Percentiles rank a stretch among this genome's conserved stretches.
Evolutionary conservation across 257 asterid genomes (phyloP).

Genomic region (Penstemon eatonii): DNA sequence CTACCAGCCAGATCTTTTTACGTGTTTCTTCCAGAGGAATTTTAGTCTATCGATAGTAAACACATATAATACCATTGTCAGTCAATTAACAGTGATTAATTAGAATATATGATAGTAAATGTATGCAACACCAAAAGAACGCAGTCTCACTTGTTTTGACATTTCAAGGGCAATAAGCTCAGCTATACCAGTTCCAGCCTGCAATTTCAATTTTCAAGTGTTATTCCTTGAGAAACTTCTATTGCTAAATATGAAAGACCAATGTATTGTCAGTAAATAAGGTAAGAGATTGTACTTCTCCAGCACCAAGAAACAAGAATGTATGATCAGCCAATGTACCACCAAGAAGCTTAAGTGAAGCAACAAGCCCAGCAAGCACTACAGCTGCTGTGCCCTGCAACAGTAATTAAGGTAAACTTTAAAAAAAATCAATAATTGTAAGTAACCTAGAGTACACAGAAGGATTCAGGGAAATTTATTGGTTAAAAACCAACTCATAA

Average conservation of each 20-base stretch:
- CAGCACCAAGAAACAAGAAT: conserved; percentile 96
- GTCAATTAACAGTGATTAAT: not conserved
- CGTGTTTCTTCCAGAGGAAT: conserved; percentile 64
- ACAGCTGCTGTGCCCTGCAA: conserved; percentile 95
- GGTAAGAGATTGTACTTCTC: conserved; percentile 61
- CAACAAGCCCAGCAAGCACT: conserved; percentile 89
- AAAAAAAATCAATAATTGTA: conserved; percentile 13
- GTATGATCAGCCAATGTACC: conserved; percentile 86
- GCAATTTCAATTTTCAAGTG: conserved; percentile 36
- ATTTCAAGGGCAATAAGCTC: conserved; percentile 95
- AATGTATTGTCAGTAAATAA: not conserved
- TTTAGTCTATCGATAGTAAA: conserved; percentile 42
- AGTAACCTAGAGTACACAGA: not conserved
- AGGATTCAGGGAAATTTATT: no score
- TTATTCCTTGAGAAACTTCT: not conserved
- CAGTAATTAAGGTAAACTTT: not conserved
- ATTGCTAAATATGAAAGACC: no score
- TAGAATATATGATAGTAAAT: not conserved
- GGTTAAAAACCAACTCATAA: no score
- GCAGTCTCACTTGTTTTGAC: conserved; percentile 62
- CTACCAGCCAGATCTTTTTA: conserved; percentile 88
- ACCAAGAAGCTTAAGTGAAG: conserved; percentile 83
- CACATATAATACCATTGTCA: conserved; percentile 21
- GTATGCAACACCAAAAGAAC: conserved; percentile 1
- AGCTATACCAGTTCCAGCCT: conserved; percentile 99